A percentile compares a stretch with the other conserved stretches of the same genome.
Conservation (phyloP, 257 asterid genomes). For the Lavandula angustifolia region DNA sequence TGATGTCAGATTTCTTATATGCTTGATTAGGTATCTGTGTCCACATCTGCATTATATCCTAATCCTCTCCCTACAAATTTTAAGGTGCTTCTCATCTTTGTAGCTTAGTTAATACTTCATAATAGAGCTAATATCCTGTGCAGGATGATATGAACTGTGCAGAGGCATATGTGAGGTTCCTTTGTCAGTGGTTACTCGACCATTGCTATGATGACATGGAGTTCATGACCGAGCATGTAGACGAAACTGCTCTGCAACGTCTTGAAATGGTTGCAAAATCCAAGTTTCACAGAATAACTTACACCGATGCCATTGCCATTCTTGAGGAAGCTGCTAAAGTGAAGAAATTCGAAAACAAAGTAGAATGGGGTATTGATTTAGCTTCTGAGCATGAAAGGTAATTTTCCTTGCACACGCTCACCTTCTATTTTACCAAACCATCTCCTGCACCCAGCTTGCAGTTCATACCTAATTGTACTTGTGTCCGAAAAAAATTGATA, state of each 20-base stretch:
- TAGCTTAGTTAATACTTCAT: constrained; percentile 6
- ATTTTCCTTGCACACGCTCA: neutral
- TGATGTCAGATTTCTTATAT: neutral
- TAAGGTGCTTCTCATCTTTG: neutral
- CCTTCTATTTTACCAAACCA: neutral
- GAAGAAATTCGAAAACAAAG: constrained; percentile 81
- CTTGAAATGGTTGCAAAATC: constrained; percentile 79
- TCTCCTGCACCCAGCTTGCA: neutral
- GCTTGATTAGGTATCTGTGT: neutral
- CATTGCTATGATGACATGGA: constrained; percentile 93
- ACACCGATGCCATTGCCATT: constrained; percentile 80
- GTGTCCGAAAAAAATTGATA: constrained; percentile 9
- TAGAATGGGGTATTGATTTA: constrained; percentile 96
- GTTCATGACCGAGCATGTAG: constrained; percentile 62
- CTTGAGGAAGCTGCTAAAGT: constrained; percentile 75
- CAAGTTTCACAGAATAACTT: constrained; percentile 66
- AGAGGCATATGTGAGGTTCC: constrained; percentile 87
- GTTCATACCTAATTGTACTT: constrained; percentile 19
- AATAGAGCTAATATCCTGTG: constrained; percentile 30
- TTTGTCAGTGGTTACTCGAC: constrained; percentile 92
- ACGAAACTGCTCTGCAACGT: constrained; percentile 66
- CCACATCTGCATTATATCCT: constrained; percentile 10
- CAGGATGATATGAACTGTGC: constrained; percentile 99
- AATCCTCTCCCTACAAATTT: neutral
- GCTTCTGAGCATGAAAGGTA: constrained; percentile 99